Percentiles rank a stretch among this genome's conserved stretches.
Evolutionary conservation across 2,329 filamentous ascomycete species (phyloP).

Genomic region (Colletotrichum viniferum): DNA sequence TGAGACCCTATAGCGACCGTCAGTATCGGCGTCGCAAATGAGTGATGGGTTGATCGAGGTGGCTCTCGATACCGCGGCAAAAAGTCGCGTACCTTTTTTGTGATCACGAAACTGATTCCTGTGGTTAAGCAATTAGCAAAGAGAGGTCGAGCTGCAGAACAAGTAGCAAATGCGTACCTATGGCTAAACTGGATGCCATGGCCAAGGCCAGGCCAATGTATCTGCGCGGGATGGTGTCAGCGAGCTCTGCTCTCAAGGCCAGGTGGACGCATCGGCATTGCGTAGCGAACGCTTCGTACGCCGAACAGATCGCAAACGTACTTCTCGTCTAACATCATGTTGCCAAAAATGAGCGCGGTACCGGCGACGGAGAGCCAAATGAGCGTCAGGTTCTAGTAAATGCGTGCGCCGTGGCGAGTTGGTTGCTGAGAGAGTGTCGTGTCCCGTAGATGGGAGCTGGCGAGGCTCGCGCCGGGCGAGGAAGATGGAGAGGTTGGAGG

Average conservation of each 20-base stretch:
- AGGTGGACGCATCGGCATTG: background rate
- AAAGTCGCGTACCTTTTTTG: conserved; percentile 78
- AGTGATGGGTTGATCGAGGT: background rate
- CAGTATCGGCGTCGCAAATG: conserved; percentile 17
- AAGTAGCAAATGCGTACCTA: conserved; percentile 56
- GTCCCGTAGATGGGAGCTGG: conserved; percentile 12
- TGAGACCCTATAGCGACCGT: conserved; percentile 69
- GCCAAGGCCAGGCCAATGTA: conserved; percentile 79
- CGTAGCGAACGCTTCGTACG: background rate
- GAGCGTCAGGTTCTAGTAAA: conserved; percentile 3
- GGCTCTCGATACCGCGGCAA: background rate
- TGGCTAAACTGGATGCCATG: conserved; percentile 76
- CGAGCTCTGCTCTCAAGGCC: conserved; percentile 9
- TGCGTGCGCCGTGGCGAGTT: conserved; percentile 4
- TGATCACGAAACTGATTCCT: conserved; percentile 98
- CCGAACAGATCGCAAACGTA: conserved; percentile 20
- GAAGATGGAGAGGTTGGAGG: background rate
- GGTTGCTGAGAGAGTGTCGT: conserved; percentile 12
- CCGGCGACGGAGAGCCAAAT: background rate
- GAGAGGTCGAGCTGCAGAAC: background rate
- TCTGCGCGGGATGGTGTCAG: conserved; percentile 50
- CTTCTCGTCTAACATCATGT: conserved; percentile 25
- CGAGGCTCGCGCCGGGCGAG: conserved; percentile 29
- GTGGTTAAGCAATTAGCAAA: conserved; percentile 26
- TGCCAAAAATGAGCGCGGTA: conserved; percentile 17